Evolutionary conservation across 768 basidiomycete genomes (phyloP).

Genomic region (Albatrellus ellisii): DNA sequence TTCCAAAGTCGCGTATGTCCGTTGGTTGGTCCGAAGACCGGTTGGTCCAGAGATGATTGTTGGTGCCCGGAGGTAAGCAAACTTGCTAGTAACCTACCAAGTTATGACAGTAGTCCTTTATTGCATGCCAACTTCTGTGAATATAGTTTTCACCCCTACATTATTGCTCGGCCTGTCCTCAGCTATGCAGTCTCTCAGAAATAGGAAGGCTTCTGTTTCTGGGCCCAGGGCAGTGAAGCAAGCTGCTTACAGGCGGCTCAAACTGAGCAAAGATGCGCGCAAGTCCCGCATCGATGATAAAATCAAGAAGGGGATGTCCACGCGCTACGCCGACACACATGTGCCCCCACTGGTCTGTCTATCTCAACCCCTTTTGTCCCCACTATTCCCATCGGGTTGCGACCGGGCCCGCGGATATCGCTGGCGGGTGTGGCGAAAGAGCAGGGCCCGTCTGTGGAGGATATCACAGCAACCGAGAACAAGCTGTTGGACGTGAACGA

Average conservation of each 20-base stretch:
- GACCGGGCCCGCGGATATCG: too few relatives aligned
- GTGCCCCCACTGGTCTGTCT: constrained; percentile 44
- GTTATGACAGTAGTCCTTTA: too few relatives aligned
- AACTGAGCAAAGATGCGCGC: constrained; percentile 18
- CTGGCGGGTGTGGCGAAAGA: constrained; percentile 26
- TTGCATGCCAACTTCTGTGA: too few relatives aligned
- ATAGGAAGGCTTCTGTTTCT: constrained; percentile 16
- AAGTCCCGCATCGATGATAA: constrained; percentile 62
- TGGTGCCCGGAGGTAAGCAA: too few relatives aligned
- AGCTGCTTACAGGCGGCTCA: constrained; percentile 5
- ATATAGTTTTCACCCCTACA: too few relatives aligned
- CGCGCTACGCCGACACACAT: constrained; percentile 85
- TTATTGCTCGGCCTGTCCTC: too few relatives aligned
- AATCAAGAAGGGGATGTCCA: constrained; percentile 94
- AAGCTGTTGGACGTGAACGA: constrained; percentile 58
- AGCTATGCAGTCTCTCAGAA: constrained; percentile 23
- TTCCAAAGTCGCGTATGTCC: too few relatives aligned
- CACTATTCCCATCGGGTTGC: constrained; percentile 33
- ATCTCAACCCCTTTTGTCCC: constrained; percentile 40
- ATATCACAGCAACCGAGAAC: constrained; percentile 45
- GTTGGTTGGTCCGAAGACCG: too few relatives aligned
- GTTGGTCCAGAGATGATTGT: too few relatives aligned
- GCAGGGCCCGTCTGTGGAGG: constrained; percentile 34
- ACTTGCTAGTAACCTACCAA: too few relatives aligned
- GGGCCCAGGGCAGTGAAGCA: constrained; percentile 4